Percentiles rank a stretch among this genome's conserved stretches.
Conservation (phyloP, 2,329 filamentous ascomycete species). For the Coniochaeta sp. region DNA sequence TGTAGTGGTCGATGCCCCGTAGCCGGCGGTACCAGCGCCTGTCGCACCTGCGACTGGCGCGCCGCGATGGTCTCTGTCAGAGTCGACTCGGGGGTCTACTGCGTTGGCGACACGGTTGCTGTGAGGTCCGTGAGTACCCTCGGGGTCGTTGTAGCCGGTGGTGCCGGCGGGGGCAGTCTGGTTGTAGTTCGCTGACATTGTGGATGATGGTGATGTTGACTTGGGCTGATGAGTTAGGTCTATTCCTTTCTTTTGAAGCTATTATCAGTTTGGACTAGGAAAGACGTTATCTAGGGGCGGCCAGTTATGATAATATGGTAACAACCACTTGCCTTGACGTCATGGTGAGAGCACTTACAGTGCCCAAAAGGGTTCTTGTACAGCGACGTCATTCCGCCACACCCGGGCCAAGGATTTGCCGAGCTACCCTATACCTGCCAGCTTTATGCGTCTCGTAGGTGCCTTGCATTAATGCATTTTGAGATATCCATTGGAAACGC, state of each 20-base stretch:
- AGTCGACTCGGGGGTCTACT: constrained; percentile 40
- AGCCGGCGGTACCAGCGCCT: not conserved
- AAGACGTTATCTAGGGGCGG: not conserved
- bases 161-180: not conserved
- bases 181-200: not conserved
- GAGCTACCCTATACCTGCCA: not conserved
- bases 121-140: constrained; percentile 5
- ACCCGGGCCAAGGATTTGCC: not conserved
- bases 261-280: not conserved
- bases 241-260: not conserved
- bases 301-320: not conserved
- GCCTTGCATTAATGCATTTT: too few species aligned
- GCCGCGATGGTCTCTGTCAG: constrained; percentile 26
- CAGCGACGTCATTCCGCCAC: not conserved
- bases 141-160: constrained; percentile 1
- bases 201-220: not conserved
- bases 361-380: not conserved
- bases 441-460: too few species aligned
- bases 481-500: not conserved
- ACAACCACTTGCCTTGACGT: not conserved
- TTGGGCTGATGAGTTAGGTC: not conserved
- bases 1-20: not conserved
- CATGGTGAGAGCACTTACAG: not conserved
- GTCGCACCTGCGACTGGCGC: not conserved
- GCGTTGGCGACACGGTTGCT: not conserved